Evolutionary conservation across 2,329 filamentous ascomycete genomes (phyloP).

Genomic region (Ophiostoma himal-ulmi): DNA sequence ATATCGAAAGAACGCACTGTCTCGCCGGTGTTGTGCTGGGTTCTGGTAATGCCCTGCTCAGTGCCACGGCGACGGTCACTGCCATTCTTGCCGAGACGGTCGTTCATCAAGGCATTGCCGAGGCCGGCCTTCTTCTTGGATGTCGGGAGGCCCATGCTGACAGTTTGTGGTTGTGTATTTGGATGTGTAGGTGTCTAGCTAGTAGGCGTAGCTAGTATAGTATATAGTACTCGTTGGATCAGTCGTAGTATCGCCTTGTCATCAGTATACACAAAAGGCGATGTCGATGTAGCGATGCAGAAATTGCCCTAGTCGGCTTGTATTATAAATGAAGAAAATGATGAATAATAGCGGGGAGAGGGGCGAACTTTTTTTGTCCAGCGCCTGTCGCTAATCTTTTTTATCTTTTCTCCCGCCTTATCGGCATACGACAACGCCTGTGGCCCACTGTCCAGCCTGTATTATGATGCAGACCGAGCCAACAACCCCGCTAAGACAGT

Average conservation of each 20-base stretch:
- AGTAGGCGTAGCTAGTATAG: not conserved
- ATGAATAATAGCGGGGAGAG: constrained; percentile 27
- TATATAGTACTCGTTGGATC: not conserved
- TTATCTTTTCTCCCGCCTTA: constrained; percentile 10
- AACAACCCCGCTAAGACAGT: not conserved
- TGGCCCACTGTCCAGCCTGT: not conserved
- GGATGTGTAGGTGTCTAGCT: not conserved
- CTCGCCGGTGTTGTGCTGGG: constrained; percentile 74
- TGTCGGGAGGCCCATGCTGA: constrained; percentile 63
- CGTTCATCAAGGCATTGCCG: constrained; percentile 97
- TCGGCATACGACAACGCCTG: not conserved
- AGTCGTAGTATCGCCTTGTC: not conserved
- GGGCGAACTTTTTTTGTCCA: constrained; percentile 30
- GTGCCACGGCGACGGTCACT: constrained; percentile 66
- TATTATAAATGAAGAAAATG: constrained; percentile 15
- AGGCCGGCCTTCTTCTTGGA: constrained; percentile 93
- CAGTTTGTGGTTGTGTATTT: not conserved
- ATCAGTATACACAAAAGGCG: not conserved
- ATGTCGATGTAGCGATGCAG: not conserved
- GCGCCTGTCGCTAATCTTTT: constrained; percentile 1
- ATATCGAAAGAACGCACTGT: constrained; percentile 42
- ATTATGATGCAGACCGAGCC: constrained; percentile 1
- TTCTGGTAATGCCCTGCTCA: constrained; percentile 50
- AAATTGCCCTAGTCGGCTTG: constrained; percentile 11
- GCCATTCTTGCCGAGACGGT: constrained; percentile 92